Evolutionary conservation across 2,329 filamentous ascomycete genomes (phyloP), one percentile per base, ranked within the genome.

Genomic region (Mollisia scopiformis): DNA sequence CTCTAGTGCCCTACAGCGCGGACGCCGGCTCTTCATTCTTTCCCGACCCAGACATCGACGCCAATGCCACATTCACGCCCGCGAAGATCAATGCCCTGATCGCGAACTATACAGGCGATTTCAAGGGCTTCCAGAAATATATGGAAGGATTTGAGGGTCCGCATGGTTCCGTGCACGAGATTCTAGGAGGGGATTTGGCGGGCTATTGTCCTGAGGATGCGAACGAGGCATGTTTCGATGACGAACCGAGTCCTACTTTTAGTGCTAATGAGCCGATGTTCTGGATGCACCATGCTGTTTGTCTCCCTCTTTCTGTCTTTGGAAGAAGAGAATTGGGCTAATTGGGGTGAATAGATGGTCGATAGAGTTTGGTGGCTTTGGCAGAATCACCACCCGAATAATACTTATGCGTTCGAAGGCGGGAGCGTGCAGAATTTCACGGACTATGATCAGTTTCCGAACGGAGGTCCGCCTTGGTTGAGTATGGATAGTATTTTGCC

Each of bases 131-230:
- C 28, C 56, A 58, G 39, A 51, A 33, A 19, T 27, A 37, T 14
- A 58, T 58, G 23, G 56, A 58, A 27, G 46, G 46, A n/a, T 58
- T 53, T n/a, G 33, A 58, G 19, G 49, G 56, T 2, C 56, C 49
- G 5, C 49, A 58, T 43, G 33, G 47, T 5, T 21, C 19, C 31
- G 55, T 52, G 13, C 56, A 58, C 30, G 56, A 58, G 37, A 58
- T 58, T 46, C 14, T 58, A 13, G 49, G 56, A 21, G 49, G 56
- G 16, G 35, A 43, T 39, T 28, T 58, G 13, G 47, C n/a, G 23
- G 49, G 49, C 3, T 58, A 53, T 33, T 46, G 56, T 43, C 49
- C 49, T 23, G 56, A 46, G 28, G 27, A 33, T 37, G 21, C 56
- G 21, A 35, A 33, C 10, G 37, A 41, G n/a, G 47, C 23, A 28